Percentiles rank a stretch among this genome's conserved stretches.
Evolutionary conservation across 352 stramenopile species (phyloP).

Genomic region (Pythium brassicae): DNA sequence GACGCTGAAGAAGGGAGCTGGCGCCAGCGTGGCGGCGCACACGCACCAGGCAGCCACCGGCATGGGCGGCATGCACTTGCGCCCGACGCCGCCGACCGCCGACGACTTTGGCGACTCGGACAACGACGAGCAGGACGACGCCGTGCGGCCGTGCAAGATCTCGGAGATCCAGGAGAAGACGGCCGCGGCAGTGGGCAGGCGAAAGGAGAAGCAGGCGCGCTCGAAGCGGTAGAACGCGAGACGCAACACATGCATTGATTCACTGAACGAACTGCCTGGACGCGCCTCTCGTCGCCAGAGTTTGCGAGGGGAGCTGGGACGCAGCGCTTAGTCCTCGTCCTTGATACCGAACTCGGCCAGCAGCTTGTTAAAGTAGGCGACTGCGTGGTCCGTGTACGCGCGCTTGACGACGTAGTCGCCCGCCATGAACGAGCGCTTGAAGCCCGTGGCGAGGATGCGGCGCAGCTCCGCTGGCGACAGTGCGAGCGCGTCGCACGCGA

Average conservation of each 20-base stretch:
- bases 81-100: constrained; percentile 46
- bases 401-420: constrained; percentile 74
- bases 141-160: constrained; percentile 65
- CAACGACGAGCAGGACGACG: constrained; percentile 66
- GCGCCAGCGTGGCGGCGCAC: neutral
- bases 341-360: constrained; percentile 64
- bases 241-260: too few species aligned
- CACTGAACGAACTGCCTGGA: too few species aligned
- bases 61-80: constrained; percentile 21
- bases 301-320: too few species aligned
- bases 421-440: constrained; percentile 85
- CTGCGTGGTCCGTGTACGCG: constrained; percentile 80
- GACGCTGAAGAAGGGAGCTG: constrained; percentile 22
- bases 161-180: constrained; percentile 80
- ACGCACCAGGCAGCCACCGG: neutral
- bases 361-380: constrained; percentile 84
- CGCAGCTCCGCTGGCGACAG: constrained; percentile 68
- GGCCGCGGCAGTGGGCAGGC: constrained; percentile 44
- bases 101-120: constrained; percentile 78
- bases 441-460: constrained; percentile 77
- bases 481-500: constrained; percentile 78
- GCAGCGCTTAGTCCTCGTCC: constrained; percentile 16
- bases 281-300: too few species aligned
- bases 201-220: constrained; percentile 69
- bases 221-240: constrained; percentile 33